Evolutionary conservation across 352 stramenopile genomes (phyloP).

Genomic region (Phytophthora pseudosyringae): DNA sequence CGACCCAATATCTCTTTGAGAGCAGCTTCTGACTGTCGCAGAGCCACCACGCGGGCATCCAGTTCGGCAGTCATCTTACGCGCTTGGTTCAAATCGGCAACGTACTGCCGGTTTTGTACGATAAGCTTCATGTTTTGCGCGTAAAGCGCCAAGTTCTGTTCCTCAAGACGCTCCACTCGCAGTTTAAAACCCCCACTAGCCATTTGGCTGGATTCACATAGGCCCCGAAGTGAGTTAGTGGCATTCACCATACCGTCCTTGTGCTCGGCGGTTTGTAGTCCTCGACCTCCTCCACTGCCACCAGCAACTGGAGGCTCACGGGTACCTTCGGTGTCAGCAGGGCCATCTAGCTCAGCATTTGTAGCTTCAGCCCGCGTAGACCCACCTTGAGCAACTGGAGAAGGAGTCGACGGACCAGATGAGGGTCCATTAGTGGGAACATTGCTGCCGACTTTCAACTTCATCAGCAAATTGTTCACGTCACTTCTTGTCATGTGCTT

Average conservation of each 20-base stretch:
- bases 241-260: not conserved
- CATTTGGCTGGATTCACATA: not conserved
- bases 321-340: not conserved
- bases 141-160: conserved; percentile 1
- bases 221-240: not conserved
- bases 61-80: not conserved
- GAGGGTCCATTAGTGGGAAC: not conserved
- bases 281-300: no score
- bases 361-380: not conserved
- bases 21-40: not conserved
- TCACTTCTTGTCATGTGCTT: conserved; percentile 2
- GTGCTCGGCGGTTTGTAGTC: no score
- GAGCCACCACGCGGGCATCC: not conserved
- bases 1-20: not conserved
- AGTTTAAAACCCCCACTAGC: conserved; percentile 1
- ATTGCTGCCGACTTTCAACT: not conserved
- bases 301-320: not conserved
- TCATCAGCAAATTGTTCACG: conserved; percentile 5
- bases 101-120: conserved; percentile 4
- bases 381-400: not conserved
- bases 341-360: not conserved
- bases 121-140: not conserved
- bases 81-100: conserved; percentile 1
- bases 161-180: conserved; percentile 3
- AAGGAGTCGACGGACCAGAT: not conserved